Conservation (phyloP, 495 filamentous ascomycete genomes). For the Talaromyces borbonicus region DNA sequence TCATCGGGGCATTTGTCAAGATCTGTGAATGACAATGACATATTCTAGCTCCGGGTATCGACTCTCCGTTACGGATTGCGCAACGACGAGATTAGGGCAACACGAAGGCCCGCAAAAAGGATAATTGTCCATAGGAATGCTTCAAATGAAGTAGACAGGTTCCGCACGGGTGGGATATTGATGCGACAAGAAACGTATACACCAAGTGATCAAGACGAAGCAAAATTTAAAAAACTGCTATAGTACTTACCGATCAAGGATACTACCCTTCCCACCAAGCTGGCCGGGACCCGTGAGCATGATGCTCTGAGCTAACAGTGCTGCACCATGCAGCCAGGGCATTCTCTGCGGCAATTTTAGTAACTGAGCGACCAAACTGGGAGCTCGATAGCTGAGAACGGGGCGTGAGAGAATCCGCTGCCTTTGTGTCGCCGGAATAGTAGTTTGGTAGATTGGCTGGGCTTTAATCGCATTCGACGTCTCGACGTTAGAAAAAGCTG, state of each 20-base stretch:
- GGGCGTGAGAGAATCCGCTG: slow-evolving; percentile 40
- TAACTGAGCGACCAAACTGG: slow-evolving; percentile 57
- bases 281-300: slow-evolving; percentile 60
- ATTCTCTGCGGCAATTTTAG: slow-evolving; percentile 64
- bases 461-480: too few species aligned
- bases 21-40: neutral
- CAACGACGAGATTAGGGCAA: neutral
- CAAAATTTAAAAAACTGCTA: too few species aligned
- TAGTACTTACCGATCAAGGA: slow-evolving; percentile 77
- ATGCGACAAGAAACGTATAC: neutral
- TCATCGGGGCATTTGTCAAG: too few species aligned
- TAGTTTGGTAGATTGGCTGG: too few species aligned
- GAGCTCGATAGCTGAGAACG: slow-evolving; percentile 63
- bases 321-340: slow-evolving; percentile 71
- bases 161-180: too few species aligned
- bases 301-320: slow-evolving; percentile 64
- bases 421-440: neutral
- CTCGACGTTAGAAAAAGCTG: slow-evolving; percentile 31
- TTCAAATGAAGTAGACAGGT: too few species aligned
- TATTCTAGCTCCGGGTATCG: neutral
- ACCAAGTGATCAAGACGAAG: slow-evolving; percentile 3
- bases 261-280: slow-evolving; percentile 63
- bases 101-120: too few species aligned
- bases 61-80: neutral
- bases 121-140: too few species aligned